Conservation (phyloP, 805 yeast species). For the Metschnikowia santaceciliae region DNA sequence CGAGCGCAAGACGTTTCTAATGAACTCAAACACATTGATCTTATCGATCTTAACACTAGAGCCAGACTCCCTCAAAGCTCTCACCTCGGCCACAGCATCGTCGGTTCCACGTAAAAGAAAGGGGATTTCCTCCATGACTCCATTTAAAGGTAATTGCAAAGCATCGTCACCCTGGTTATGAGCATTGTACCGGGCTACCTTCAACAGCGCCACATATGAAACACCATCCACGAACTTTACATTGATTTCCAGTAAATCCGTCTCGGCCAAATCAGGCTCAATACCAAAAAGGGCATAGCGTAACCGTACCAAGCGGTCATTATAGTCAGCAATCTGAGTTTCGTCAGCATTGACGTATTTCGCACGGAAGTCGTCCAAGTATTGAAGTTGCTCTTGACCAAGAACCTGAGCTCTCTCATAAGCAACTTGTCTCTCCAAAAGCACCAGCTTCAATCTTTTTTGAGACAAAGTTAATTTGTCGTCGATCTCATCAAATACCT, state of each 20-base stretch:
- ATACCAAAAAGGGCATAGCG: constrained; percentile 86
- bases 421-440: constrained; percentile 79
- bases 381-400: constrained; percentile 39
- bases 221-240: constrained; percentile 59
- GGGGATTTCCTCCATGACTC: constrained; percentile 39
- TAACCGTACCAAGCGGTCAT: constrained; percentile 70
- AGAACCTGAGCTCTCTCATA: constrained; percentile 55
- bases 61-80: constrained; percentile 45
- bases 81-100: constrained; percentile 45
- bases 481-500: constrained; percentile 39
- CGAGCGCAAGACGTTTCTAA: constrained; percentile 28
- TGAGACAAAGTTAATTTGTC: constrained; percentile 34
- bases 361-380: constrained; percentile 54
- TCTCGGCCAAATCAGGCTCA: constrained; percentile 56
- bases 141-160: constrained; percentile 33
- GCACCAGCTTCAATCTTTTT: constrained; percentile 72
- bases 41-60: constrained; percentile 28
- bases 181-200: constrained; percentile 41
- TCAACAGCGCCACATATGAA: constrained; percentile 63
- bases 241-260: constrained; percentile 54
- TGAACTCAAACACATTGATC: constrained; percentile 38
- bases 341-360: constrained; percentile 53
- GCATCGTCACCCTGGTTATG: constrained; percentile 7
- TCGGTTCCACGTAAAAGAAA: constrained; percentile 31
- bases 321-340: constrained; percentile 52